phyloP scores from a whole-genome alignment of 352 stramenopile genomes.

The Halophytophthora batemanensis region DNA sequence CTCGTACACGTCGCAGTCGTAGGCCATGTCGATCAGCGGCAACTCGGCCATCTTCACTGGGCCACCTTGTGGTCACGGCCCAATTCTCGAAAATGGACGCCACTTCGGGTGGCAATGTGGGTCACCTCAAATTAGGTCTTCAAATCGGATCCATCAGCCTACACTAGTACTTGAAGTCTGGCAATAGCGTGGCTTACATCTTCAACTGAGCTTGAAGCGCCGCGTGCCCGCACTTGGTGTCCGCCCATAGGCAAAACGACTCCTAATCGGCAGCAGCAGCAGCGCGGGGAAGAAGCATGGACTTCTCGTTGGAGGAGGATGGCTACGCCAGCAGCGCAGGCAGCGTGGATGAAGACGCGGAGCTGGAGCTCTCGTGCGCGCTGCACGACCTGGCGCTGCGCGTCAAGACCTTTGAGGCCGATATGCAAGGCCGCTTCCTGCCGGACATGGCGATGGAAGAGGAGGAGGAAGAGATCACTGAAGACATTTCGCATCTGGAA shows the following conservation, averaged over 20 bases:
- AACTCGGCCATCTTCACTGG: conserved; percentile 35
- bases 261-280: neutral
- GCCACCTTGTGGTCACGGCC: neutral
- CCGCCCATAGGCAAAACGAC: neutral
- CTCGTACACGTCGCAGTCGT: conserved; percentile 94
- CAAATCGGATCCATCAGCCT: neutral
- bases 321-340: conserved; percentile 53
- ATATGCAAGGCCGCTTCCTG: conserved; percentile 60
- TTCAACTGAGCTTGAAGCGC: conserved; percentile 20
- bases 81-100: neutral
- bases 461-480: conserved; percentile 54
- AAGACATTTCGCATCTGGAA: conserved; percentile 59
- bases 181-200: conserved; percentile 15
- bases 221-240: too few relatives aligned
- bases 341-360: conserved; percentile 67
- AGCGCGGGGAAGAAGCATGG: conserved; percentile 8
- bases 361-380: conserved; percentile 73
- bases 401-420: conserved; percentile 68
- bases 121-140: too few relatives aligned
- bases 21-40: conserved; percentile 72
- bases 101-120: neutral
- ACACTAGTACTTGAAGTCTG: conserved; percentile 3
- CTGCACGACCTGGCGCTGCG: conserved; percentile 62
- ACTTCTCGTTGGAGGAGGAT: conserved; percentile 31
- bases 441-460: conserved; percentile 26